Evolutionary conservation across 306 rosid species (phyloP), one percentile per base, ranked within the genome.

Genomic region (Vigna reflexopilosa): DNA sequence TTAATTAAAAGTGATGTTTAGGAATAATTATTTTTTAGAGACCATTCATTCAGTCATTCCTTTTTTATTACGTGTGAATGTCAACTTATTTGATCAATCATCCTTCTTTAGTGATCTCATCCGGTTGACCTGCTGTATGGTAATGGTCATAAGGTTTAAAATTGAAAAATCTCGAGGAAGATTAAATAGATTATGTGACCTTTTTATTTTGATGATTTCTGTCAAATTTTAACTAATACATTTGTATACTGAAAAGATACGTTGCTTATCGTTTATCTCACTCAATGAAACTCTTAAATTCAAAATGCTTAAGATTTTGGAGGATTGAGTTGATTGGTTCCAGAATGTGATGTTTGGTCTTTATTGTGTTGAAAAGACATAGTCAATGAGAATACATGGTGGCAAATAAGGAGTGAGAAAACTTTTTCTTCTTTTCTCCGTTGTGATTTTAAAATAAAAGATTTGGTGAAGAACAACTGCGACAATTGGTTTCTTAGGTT

Each of bases 11-110:
- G 28, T 26, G 3, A 26, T 26, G 0, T 26, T 26, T 26, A 26
- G 0, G 3, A 0, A 26, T 26, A 26, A 0, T 26, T 26, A 0
- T 26, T 26, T 0, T 26, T 26, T 0, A 2, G 3, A 24, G 2
- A 0, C 0, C 1, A 1, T 24, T 0, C 2, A 1, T 2, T 24
- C 3, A 2, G 1, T 24, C 28, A 24, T 2, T 0, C 26, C 0
- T 24, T 2, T 1, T 24, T 0, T 0, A 24, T 24, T 3, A 24
- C 28, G 0, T 24, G 28, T 1, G 1, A 3, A 2, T 1, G 1
- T 24, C 28, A 24, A 24, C 2, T 0, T 24, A 24, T 24, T 24
- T 3, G 3, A 24, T 2, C 28, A 0, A 24, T 24, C 2, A 2
- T 24, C 2, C 2, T 2, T 24, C 1, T 0, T 24, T 1, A 24